A percentile compares a stretch with the other conserved stretches of the same genome.
Evolutionary conservation across 176 grass and related monocot species (phyloP).

Genomic region (Rhynchospora pubera): DNA sequence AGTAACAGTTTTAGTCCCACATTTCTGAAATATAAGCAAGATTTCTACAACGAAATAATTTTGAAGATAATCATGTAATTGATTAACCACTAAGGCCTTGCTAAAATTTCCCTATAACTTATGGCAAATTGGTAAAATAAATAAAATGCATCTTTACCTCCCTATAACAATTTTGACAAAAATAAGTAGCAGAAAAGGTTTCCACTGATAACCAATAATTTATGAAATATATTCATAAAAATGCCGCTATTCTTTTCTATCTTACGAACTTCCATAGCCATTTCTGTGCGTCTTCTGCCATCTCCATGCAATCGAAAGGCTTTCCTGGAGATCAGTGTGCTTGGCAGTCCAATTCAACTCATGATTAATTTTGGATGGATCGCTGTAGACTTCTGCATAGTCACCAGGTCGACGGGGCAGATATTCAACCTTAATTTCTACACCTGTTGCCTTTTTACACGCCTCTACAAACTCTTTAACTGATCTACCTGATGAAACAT

Average conservation of each 20-base stretch:
- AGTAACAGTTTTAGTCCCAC: not conserved
- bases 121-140: not conserved
- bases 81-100: constrained; percentile 15
- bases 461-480: constrained; percentile 94
- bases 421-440: constrained; percentile 53
- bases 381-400: constrained; percentile 89
- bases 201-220: constrained; percentile 8
- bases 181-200: constrained; percentile 13
- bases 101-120: constrained; percentile 21
- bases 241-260: not conserved
- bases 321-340: constrained; percentile 69
- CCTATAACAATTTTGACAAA: constrained; percentile 17
- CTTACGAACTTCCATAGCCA: constrained; percentile 33
- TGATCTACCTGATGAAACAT: constrained; percentile 65
- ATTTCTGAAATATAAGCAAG: constrained; percentile 18
- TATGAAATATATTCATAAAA: constrained; percentile 9
- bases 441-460: constrained; percentile 82
- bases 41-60: constrained; percentile 26
- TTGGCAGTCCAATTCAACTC: constrained; percentile 86
- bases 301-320: constrained; percentile 77
- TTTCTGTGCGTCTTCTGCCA: constrained; percentile 78
- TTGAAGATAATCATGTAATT: not conserved
- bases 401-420: constrained; percentile 76
- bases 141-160: constrained; percentile 6
- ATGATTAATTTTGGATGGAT: constrained; percentile 63